These are phyloP conservation scores for Leccinum arenicola DNA, from an alignment of 768 basidiomycete species.

Conservation along the genomic window DNA sequence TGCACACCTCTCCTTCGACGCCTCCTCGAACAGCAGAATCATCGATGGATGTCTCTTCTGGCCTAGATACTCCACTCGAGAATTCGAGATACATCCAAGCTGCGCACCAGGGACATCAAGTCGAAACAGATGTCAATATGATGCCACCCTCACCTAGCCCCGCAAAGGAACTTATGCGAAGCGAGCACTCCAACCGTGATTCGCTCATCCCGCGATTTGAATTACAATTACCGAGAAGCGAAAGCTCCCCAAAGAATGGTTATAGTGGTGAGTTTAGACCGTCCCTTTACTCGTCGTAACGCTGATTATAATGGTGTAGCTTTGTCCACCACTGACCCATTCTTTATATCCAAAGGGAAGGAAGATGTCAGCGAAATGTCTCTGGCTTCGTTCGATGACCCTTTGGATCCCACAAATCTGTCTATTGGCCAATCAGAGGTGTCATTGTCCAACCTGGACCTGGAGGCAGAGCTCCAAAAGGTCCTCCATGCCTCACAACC, in stretches of 20 bases:
- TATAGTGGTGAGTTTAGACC: slow-evolving; percentile 14
- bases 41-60: slow-evolving; percentile 22
- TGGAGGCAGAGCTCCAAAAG: slow-evolving; percentile 29
- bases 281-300: not conserved
- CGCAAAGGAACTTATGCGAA: slow-evolving; percentile 25
- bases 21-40: slow-evolving; percentile 22
- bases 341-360: slow-evolving; percentile 18
- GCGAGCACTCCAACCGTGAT: slow-evolving; percentile 25
- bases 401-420: slow-evolving; percentile 30
- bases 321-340: slow-evolving; percentile 19
- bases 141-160: slow-evolving; percentile 52
- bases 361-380: slow-evolving; percentile 27
- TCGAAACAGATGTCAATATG: slow-evolving; percentile 41
- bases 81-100: slow-evolving; percentile 41
- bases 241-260: slow-evolving; percentile 23
- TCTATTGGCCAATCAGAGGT: slow-evolving; percentile 38
- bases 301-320: slow-evolving; percentile 11
- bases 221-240: slow-evolving; percentile 13
- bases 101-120: slow-evolving; percentile 24
- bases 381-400: slow-evolving; percentile 30
- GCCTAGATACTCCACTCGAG: slow-evolving; percentile 29
- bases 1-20: slow-evolving; percentile 20
- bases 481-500: slow-evolving; percentile 16
- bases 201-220: slow-evolving; percentile 37
- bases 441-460: slow-evolving; percentile 32